These are phyloP conservation scores for Carpinus viminea DNA, from an alignment of 306 rosid species.

Conservation along the genomic window DNA sequence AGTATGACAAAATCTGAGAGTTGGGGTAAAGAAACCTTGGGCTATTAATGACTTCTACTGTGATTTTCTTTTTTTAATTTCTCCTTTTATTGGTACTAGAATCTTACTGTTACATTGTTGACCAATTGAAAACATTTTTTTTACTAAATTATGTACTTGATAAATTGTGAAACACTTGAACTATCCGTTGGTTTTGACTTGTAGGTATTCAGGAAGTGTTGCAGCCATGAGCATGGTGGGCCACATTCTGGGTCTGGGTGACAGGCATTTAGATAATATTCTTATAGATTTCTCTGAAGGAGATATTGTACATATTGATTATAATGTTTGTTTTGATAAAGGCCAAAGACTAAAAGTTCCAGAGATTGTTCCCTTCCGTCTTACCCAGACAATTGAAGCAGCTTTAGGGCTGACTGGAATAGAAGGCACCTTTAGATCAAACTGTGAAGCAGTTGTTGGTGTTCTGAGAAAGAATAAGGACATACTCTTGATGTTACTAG, in stretches of 20 bases:
- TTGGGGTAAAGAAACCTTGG: not conserved
- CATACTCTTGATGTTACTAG: slow-evolving; percentile 81
- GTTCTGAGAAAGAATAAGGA: slow-evolving; percentile 87
- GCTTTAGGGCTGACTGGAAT: slow-evolving; percentile 91
- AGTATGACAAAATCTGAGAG: not conserved
- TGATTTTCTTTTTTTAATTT: not conserved
- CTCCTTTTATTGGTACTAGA: not conserved
- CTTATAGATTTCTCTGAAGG: slow-evolving; percentile 90
- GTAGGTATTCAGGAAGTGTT: slow-evolving; percentile 91
- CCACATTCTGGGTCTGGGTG: slow-evolving; percentile 91
- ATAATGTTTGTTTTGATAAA: slow-evolving; percentile 94
- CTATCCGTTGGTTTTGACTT: slow-evolving; percentile 28
- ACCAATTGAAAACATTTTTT: not conserved
- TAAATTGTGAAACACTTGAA: slow-evolving; percentile 13
- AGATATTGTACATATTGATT: slow-evolving; percentile 88
- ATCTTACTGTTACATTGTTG: not conserved
- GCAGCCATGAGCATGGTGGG: slow-evolving; percentile 99
- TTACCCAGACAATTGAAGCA: slow-evolving; percentile 88
- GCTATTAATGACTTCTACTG: not conserved
- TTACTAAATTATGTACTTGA: not conserved
- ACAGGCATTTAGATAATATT: slow-evolving; percentile 90
- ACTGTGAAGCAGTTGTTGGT: slow-evolving; percentile 80
- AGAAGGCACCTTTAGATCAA: slow-evolving; percentile 94
- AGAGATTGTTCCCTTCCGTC: slow-evolving; percentile 98
- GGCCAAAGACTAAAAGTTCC: slow-evolving; percentile 91